Evolutionary conservation across 805 yeast genomes (phyloP), one percentile per base, ranked within the genome.

Genomic region (Ogataea populi-albae): DNA sequence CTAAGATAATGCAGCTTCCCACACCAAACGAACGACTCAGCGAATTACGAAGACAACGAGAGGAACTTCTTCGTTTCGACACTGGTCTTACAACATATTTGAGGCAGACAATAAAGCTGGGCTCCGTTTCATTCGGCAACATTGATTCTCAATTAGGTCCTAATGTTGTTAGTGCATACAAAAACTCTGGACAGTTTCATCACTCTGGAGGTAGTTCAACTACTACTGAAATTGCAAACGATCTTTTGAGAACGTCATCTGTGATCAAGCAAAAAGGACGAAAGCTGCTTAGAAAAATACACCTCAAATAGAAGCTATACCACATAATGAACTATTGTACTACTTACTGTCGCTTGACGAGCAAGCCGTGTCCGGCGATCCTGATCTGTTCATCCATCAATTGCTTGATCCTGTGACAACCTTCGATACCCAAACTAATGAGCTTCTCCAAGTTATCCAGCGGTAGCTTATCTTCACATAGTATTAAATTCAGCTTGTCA

Each of bases 331-430:
- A 21, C 26, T 12, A 23, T 17, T 24, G 17, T 10, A 6, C 12
- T 27, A 26, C 5, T 15, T 22, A 26, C 20, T 50, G 57, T 27
- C 43, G 50, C 24, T 57, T 56, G 14, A 48, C 41, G 17, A 55
- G 29, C n/a, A 55, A 33, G 38, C 70, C 68, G 43, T 73, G 71
- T 4, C 95, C 95, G 46, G 82, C 86, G 41, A 68, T 71, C 51
- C 96, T 76, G 4, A 93, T 83, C 54, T 83, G 86, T 30, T 71
- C 69, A 52, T 91, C 96, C 96, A 91, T 87, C 36, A 86, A 62
- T 26, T 85, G 86, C 55, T 88, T 77, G 9, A 91, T 66, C 49
- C 85, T 70, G 52, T 85, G 91, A 37, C 91, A 78, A 7, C 98
- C 98, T 14, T 89, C 84, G 30, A 89, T 77, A 2, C 93, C 95